Evolutionary conservation across 2,329 filamentous ascomycete genomes (phyloP).

Genomic region (Arachnomyces sp.): DNA sequence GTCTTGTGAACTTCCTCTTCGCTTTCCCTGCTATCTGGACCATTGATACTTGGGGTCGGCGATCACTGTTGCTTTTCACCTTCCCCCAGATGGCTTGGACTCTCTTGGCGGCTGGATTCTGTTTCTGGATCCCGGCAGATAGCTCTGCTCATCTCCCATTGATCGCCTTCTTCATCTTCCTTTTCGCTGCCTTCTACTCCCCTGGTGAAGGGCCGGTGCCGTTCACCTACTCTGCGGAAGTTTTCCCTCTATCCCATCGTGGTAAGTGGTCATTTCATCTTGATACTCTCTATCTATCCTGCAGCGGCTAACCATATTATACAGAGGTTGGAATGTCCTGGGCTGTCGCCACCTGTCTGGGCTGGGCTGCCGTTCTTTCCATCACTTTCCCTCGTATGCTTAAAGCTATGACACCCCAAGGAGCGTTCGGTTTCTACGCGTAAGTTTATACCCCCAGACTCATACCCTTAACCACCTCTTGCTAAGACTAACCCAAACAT

Average conservation of each 20-base stretch:
- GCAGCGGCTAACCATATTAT: conserved; percentile 18
- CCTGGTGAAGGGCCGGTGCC: conserved; percentile 53
- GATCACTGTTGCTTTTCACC: conserved; percentile 55
- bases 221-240: conserved; percentile 47
- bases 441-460: conserved; percentile 21
- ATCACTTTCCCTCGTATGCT: conserved; percentile 44
- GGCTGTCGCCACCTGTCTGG: conserved; percentile 38
- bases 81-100: conserved; percentile 62
- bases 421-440: conserved; percentile 54
- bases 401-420: conserved; percentile 40
- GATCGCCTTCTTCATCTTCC: conserved; percentile 54
- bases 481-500: conserved; percentile 15
- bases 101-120: conserved; percentile 55
- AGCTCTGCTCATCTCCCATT: conserved; percentile 42
- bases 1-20: conserved; percentile 57
- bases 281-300: conserved; percentile 17
- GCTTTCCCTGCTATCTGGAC: conserved; percentile 58
- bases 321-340: conserved; percentile 41
- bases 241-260: conserved; percentile 48
- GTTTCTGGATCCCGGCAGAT: conserved; percentile 42
- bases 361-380: conserved; percentile 43
- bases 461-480: conserved; percentile 1
- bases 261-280: conserved; percentile 26
- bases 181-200: conserved; percentile 58
- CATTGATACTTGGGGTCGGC: conserved; percentile 59